A percentile compares a stretch with the other conserved stretches of the same genome.
Conservation (phyloP, 352 stramenopile genomes). For the Globisporangium ultimum region DNA sequence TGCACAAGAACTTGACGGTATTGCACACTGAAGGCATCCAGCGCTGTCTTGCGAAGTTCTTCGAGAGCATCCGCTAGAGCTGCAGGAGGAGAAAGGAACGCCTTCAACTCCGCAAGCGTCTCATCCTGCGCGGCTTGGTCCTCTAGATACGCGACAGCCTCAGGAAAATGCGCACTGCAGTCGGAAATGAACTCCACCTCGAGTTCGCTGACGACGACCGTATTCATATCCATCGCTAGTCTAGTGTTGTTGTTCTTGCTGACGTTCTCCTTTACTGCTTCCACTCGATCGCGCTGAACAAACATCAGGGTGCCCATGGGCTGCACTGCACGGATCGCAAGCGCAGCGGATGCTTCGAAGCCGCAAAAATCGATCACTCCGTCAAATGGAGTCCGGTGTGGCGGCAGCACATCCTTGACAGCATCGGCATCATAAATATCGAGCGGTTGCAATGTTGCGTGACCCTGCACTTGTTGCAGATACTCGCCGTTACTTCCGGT, state of each 20-base stretch:
- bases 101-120: background rate
- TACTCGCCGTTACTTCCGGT: conserved; percentile 3
- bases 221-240: conserved; percentile 64
- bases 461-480: background rate
- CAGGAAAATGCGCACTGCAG: conserved; percentile 23
- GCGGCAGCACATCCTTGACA: conserved; percentile 16
- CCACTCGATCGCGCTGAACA: conserved; percentile 29
- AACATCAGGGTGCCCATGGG: conserved; percentile 46
- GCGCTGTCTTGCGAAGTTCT: background rate
- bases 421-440: conserved; percentile 31
- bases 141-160: conserved; percentile 43
- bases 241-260: conserved; percentile 5
- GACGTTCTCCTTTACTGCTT: conserved; percentile 15
- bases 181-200: conserved; percentile 36
- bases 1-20: no score
- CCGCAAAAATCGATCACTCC: conserved; percentile 53
- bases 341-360: conserved; percentile 31
- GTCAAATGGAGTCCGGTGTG: conserved; percentile 21
- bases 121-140: conserved; percentile 16
- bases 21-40: background rate
- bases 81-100: conserved; percentile 7
- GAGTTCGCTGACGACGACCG: conserved; percentile 67
- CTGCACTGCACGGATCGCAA: conserved; percentile 38
- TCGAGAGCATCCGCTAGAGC: conserved; percentile 5
- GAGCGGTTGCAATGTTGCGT: conserved; percentile 28